Evolutionary conservation across 2,329 filamentous ascomycete species (phyloP).

Genomic region (Scytalidium sp.): DNA sequence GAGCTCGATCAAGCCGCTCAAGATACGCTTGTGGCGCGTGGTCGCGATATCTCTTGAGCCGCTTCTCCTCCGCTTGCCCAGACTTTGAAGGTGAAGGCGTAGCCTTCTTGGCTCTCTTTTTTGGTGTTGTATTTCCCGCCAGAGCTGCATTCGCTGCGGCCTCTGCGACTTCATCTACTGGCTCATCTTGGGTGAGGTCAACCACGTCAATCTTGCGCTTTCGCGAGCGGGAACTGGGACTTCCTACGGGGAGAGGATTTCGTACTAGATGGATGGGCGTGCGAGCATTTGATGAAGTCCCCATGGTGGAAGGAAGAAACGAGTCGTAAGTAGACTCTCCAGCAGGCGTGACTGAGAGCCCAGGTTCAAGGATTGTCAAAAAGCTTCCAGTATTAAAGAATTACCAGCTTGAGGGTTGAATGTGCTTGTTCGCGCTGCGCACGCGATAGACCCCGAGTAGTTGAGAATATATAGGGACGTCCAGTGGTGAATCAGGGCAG

Average conservation of each 20-base stretch:
- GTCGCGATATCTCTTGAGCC: conserved; percentile 35
- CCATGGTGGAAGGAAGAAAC: no score
- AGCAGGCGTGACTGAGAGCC: no score
- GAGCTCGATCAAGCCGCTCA: conserved; percentile 44
- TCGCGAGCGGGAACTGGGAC: background rate
- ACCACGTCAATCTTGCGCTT: background rate
- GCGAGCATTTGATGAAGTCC: background rate
- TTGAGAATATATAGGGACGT: no score
- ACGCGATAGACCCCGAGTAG: no score
- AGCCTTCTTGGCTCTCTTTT: conserved; percentile 13
- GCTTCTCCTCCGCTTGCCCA: conserved; percentile 31
- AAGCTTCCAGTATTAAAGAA: no score
- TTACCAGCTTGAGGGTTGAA: no score
- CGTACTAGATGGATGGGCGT: background rate
- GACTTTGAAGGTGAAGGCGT: conserved; percentile 2
- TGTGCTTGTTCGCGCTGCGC: no score
- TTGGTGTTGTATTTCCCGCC: conserved; percentile 8
- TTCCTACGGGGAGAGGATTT: background rate
- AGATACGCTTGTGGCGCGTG: conserved; percentile 43
- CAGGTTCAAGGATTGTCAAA: no score
- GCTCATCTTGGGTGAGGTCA: background rate
- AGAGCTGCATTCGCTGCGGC: conserved; percentile 7
- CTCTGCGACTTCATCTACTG: conserved; percentile 6
- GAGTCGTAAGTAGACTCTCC: no score
- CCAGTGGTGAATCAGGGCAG: no score